Base-by-base conservation (phyloP, 2,329 filamentous ascomycete genomes). In the Phialemoniopsis sp. region DNA sequence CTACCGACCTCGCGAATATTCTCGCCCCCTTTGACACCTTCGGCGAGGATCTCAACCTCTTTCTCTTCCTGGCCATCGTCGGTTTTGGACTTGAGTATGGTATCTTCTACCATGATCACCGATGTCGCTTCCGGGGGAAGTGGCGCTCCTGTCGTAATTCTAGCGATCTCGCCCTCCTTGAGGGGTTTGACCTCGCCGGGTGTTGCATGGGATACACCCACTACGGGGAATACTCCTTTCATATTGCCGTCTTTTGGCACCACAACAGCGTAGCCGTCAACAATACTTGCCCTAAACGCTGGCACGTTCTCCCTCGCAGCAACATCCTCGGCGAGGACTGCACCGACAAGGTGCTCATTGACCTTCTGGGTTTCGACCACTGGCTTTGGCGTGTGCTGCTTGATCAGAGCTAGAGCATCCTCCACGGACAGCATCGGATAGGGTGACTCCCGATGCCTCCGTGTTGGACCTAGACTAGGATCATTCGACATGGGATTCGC, bases 51-150 rank as follows among this genome's bases (percentile, higher is more conserved):
- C 58, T 95, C 87, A 3, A 98, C 78, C 45, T 89, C 85, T 36
- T 82, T 83, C 60, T 98, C 93, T 63, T 98, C 93, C 37, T 73
- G 73, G 0, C 82, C 87, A 50, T 95, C 87, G 0, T 86, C 82
- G 0, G 89, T 93, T 61, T 79, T 80, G 2, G 78, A 82, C 44
- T 77, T 80, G 5, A 98, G 69, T 1, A 82, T 65, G 0, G 93
- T 98, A 55, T 96, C 93, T 64, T 98, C 93, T 1, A 98, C 93
- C 89, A 94, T 97, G 34, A 96, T 84, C 5, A 98, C 90, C 1
- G 91, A 85, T 18, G 88, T 95, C 3, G 93, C 89, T 1, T 90
- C 89, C 0, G 82, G 82, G 2, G 93, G 93, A 1, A 98, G 67
- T 10, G 93, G 91, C 6, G 93, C 93, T 1, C 93, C 93, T 0